phyloP scores from a whole-genome alignment of 2,329 filamentous ascomycete species.

The Tolypocladium endophyticum region DNA sequence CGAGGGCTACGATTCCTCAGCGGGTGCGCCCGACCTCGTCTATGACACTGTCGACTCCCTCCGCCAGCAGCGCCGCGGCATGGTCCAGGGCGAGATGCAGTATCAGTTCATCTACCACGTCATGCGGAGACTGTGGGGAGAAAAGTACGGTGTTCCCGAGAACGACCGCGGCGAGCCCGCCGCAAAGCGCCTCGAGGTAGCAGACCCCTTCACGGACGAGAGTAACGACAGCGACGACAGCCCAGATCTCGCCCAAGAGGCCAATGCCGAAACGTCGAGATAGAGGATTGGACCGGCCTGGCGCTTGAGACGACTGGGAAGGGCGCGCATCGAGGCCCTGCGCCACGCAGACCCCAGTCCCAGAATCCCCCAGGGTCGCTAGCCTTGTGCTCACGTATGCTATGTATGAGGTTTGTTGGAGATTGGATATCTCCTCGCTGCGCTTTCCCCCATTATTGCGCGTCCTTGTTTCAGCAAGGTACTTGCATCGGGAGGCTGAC shows the following conservation, averaged over 20 bases:
- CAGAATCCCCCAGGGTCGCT: not conserved
- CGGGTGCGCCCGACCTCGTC: slow-evolving; percentile 50
- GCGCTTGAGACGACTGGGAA: not conserved
- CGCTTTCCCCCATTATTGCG: not conserved
- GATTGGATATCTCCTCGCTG: not conserved
- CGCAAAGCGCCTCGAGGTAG: slow-evolving; percentile 41
- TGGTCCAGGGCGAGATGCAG: slow-evolving; percentile 87
- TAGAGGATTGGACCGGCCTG: slow-evolving; percentile 1
- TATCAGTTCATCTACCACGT: slow-evolving; percentile 85
- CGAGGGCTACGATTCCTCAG: slow-evolving; percentile 28
- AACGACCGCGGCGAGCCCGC: slow-evolving; percentile 33
- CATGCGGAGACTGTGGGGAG: slow-evolving; percentile 62
- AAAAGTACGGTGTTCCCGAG: slow-evolving; percentile 41
- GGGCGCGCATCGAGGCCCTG: not conserved
- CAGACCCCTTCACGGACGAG: slow-evolving; percentile 27
- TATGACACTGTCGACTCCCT: slow-evolving; percentile 70
- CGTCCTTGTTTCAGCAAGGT: not conserved
- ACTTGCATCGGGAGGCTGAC: not conserved
- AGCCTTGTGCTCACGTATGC: not conserved
- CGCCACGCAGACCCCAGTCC: not conserved
- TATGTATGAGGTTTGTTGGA: not conserved
- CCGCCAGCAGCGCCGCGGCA: slow-evolving; percentile 79
- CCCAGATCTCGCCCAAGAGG: slow-evolving; percentile 1
- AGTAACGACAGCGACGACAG: slow-evolving; percentile 16
- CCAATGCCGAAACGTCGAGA: slow-evolving; percentile 2